Evolutionary conservation across 2,329 filamentous ascomycete species (phyloP).

Genomic region (Orbilia javanica): DNA sequence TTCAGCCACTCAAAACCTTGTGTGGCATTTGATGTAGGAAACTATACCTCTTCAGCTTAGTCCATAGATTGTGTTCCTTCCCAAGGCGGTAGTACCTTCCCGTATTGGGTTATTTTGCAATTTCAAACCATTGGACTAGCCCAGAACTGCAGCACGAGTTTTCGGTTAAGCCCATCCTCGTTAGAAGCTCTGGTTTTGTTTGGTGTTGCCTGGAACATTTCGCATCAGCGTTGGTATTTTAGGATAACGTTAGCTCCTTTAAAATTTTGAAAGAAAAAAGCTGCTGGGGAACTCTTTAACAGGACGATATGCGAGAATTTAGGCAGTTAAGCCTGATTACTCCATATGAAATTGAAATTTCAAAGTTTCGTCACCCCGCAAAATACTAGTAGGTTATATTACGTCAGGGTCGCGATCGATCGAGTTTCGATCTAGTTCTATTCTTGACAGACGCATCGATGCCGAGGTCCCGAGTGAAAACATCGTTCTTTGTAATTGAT

Average conservation of each 20-base stretch:
- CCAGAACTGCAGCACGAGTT: neutral
- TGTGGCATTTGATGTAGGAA: neutral
- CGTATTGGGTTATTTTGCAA: neutral
- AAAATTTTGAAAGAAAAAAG: neutral
- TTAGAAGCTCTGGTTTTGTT: slow-evolving; percentile 2
- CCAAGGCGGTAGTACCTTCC: slow-evolving; percentile 8
- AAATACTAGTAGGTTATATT: neutral
- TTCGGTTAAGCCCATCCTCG: neutral
- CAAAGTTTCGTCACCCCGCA: neutral
- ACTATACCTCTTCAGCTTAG: neutral
- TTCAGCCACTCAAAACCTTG: slow-evolving; percentile 9
- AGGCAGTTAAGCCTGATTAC: neutral
- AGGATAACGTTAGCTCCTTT: neutral
- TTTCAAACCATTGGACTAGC: neutral
- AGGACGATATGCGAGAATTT: no score
- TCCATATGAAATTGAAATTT: neutral
- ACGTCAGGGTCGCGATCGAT: no score
- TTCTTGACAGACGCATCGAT: neutral
- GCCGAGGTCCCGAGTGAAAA: slow-evolving; percentile 16
- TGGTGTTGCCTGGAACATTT: slow-evolving; percentile 17
- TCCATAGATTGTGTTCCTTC: neutral
- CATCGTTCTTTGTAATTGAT: neutral
- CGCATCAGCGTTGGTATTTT: slow-evolving; percentile 2
- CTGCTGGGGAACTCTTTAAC: no score
- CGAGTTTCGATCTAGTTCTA: neutral